Percentiles rank a stretch among this genome's conserved stretches.
phyloP scores from a whole-genome alignment of 192 early-diverging fungal genomes.

The Coemansia reversa region DNA sequence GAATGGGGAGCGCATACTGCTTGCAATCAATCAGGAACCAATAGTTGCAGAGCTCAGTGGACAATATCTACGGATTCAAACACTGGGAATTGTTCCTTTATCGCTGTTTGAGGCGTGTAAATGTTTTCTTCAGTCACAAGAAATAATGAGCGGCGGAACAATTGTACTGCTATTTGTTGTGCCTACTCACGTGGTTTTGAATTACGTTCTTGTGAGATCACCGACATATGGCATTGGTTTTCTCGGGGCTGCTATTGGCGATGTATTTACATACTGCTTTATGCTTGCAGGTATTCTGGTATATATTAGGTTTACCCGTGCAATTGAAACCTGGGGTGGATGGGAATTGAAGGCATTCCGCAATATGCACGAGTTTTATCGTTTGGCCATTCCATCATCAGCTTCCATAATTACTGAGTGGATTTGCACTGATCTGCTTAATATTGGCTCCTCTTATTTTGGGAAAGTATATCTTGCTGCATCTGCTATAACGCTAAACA shows the following conservation, averaged over 20 bases:
- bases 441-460: slow-evolving; percentile 69
- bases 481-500: slow-evolving; percentile 68
- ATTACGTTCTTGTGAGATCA: slow-evolving; percentile 73
- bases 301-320: slow-evolving; percentile 62
- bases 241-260: slow-evolving; percentile 76
- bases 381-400: slow-evolving; percentile 72
- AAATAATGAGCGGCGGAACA: slow-evolving; percentile 76
- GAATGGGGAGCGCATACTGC: slow-evolving; percentile 66
- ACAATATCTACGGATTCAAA: slow-evolving; percentile 61
- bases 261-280: slow-evolving; percentile 63
- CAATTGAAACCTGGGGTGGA: slow-evolving; percentile 77
- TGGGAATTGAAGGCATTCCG: slow-evolving; percentile 67
- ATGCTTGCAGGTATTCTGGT: slow-evolving; percentile 62
- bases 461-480: slow-evolving; percentile 73
- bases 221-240: slow-evolving; percentile 63
- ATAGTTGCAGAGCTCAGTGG: slow-evolving; percentile 60
- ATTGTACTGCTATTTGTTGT: slow-evolving; percentile 64
- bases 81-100: slow-evolving; percentile 69
- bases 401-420: slow-evolving; percentile 76
- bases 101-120: slow-evolving; percentile 78
- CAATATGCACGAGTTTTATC: slow-evolving; percentile 59
- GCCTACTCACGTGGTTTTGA: slow-evolving; percentile 68
- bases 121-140: slow-evolving; percentile 80
- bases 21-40: slow-evolving; percentile 68
- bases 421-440: slow-evolving; percentile 73